Percentiles rank a stretch among this genome's conserved stretches.
These are phyloP conservation scores for Stemphylium vesicarium DNA, from an alignment of 2,329 filamentous ascomycete genomes.

Conservation along the genomic window DNA sequence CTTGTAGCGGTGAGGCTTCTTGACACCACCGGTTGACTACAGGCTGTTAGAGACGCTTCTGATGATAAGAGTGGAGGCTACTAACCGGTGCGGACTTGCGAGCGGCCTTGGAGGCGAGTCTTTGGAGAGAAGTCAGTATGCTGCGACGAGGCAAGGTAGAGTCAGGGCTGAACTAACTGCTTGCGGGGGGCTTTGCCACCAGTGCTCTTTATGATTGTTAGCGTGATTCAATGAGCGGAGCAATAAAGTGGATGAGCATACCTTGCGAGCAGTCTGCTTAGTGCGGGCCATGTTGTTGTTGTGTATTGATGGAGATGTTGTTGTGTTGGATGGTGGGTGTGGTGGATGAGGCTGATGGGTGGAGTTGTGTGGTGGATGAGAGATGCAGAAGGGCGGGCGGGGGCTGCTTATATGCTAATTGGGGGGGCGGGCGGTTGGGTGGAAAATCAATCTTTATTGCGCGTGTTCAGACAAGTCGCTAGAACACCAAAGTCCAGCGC, in stretches of 20 bases:
- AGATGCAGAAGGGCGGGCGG: conserved; percentile 43
- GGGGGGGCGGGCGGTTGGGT: conserved; percentile 42
- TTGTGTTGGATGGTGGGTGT: conserved; percentile 19
- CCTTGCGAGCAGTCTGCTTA: conserved; percentile 61
- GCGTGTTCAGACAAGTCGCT: conserved; percentile 33
- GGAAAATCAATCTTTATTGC: conserved; percentile 43
- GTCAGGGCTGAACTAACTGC: conserved; percentile 60
- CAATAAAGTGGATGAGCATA: too few species aligned
- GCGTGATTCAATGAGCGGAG: too few species aligned
- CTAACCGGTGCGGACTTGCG: conserved; percentile 85
- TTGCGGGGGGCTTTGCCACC: conserved; percentile 80
- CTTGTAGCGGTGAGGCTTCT: conserved; percentile 64
- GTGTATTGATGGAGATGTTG: conserved; percentile 28
- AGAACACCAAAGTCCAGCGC: conserved; percentile 30
- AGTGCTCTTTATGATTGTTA: too few species aligned
- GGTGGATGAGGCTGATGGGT: conserved; percentile 23
- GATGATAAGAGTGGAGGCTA: not conserved
- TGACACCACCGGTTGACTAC: conserved; percentile 82
- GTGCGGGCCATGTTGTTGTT: conserved; percentile 59
- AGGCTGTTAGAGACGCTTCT: not conserved
- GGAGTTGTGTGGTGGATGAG: conserved; percentile 48
- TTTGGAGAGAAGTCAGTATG: too few species aligned
- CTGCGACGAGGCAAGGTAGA: too few species aligned
- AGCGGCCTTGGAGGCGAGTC: conserved; percentile 94
- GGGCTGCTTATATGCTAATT: conserved; percentile 48